Evolutionary conservation across 1,284 basidiomycete genomes (phyloP).

Genomic region (Puccinia polysora): DNA sequence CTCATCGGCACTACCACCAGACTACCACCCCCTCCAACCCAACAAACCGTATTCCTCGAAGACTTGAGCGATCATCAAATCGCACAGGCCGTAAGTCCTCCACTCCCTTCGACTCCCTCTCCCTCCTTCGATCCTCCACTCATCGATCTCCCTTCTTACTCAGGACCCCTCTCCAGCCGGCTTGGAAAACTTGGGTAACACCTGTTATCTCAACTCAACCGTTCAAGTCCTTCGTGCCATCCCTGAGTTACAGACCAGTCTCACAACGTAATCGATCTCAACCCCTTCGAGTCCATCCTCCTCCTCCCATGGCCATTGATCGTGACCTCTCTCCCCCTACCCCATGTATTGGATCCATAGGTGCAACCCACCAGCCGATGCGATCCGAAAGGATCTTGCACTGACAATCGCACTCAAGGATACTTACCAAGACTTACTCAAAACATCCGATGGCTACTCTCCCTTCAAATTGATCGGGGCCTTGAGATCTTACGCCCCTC

Average conservation of each 20-base stretch:
- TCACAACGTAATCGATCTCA: slow-evolving; percentile 53
- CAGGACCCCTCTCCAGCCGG: slow-evolving; percentile 20
- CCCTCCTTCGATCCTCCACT: neutral
- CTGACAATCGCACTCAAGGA: slow-evolving; percentile 63
- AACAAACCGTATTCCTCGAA: slow-evolving; percentile 75
- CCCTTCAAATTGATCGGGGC: slow-evolving; percentile 62
- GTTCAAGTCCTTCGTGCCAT: slow-evolving; percentile 85
- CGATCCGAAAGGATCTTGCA: slow-evolving; percentile 52
- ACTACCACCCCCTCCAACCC: slow-evolving; percentile 76
- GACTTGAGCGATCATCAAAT: slow-evolving; percentile 54
- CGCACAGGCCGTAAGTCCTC: slow-evolving; percentile 61
- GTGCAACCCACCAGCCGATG: slow-evolving; percentile 45
- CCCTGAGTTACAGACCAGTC: slow-evolving; percentile 73
- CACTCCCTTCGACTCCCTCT: slow-evolving; percentile 7
- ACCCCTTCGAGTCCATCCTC: slow-evolving; percentile 28
- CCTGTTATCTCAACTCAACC: slow-evolving; percentile 93
- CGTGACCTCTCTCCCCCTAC: slow-evolving; percentile 27
- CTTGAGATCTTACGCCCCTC: slow-evolving; percentile 75
- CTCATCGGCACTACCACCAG: slow-evolving; percentile 89
- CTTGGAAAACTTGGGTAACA: slow-evolving; percentile 67
- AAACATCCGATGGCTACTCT: slow-evolving; percentile 71
- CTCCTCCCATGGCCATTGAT: slow-evolving; percentile 54
- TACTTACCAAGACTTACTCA: slow-evolving; percentile 67
- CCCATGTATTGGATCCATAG: neutral
- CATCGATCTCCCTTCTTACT: slow-evolving; percentile 52